These are phyloP conservation scores for Platanus orientalis DNA, from an alignment of 164 flowering plant genomes.

Conservation along the genomic window DNA sequence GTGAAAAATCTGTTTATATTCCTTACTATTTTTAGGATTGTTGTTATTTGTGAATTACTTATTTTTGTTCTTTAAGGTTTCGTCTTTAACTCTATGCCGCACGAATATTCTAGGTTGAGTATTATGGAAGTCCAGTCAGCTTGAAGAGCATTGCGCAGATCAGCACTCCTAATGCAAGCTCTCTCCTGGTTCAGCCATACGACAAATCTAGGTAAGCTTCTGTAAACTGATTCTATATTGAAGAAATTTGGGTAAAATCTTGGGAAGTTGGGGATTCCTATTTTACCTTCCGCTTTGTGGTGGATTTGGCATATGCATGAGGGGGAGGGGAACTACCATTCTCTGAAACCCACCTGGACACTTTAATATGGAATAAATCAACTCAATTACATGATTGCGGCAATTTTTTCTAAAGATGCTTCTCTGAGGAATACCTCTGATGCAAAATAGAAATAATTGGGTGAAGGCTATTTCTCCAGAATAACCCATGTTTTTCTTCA, in stretches of 20 bases:
- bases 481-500: neutral
- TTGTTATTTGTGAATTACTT: neutral
- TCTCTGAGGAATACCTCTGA: no score
- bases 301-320: neutral
- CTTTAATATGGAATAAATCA: neutral
- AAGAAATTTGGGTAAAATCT: neutral
- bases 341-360: neutral
- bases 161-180: slow-evolving; percentile 82
- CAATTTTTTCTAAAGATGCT: no score
- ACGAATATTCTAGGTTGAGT: slow-evolving; percentile 60
- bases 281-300: neutral
- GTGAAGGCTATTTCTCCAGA: neutral
- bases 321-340: neutral
- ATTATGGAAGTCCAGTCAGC: slow-evolving; percentile 84
- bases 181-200: slow-evolving; percentile 81
- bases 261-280: neutral
- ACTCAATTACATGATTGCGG: neutral
- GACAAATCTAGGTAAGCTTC: slow-evolving; percentile 84
- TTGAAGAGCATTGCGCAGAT: slow-evolving; percentile 94
- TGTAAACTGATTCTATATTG: slow-evolving; percentile 1
- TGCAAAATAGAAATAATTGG: no score
- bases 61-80: neutral
- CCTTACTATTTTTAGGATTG: neutral
- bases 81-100: neutral
- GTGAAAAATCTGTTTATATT: neutral